A percentile compares a stretch with the other conserved stretches of the same genome.
Evolutionary conservation across 208 protist species (phyloP).

Genomic region (Trypanosoma congolense): DNA sequence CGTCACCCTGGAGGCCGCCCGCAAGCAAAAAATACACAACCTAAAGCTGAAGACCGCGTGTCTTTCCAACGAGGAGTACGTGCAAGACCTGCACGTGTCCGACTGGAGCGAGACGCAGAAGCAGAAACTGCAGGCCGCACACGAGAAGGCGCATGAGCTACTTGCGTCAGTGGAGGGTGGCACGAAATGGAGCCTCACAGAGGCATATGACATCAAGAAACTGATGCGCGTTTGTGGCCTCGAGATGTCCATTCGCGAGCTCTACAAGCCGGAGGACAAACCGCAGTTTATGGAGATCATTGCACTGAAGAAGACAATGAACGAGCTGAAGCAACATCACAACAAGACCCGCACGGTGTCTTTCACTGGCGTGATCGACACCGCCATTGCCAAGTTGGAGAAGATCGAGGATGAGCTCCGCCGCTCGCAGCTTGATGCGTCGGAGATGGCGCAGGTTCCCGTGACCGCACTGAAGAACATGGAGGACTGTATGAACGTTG

Average conservation of each 20-base stretch:
- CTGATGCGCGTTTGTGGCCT: slow-evolving; percentile 7
- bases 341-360: slow-evolving; percentile 9
- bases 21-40: slow-evolving; percentile 9
- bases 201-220: slow-evolving; percentile 8
- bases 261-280: slow-evolving; percentile 8
- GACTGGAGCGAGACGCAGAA: slow-evolving; percentile 6
- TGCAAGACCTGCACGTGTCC: slow-evolving; percentile 6
- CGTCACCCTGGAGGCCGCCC: slow-evolving; percentile 7
- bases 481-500: slow-evolving; percentile 3
- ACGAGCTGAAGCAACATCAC: slow-evolving; percentile 8
- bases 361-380: slow-evolving; percentile 8
- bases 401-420: slow-evolving; percentile 8
- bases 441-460: slow-evolving; percentile 5
- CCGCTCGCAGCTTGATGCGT: slow-evolving; percentile 2
- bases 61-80: slow-evolving; percentile 8
- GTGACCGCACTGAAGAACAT: slow-evolving; percentile 5
- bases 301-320: slow-evolving; percentile 8
- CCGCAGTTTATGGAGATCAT: slow-evolving; percentile 11
- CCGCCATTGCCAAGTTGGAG: slow-evolving; percentile 6
- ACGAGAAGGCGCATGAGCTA: slow-evolving; percentile 60
- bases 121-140: slow-evolving; percentile 19
- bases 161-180: slow-evolving; percentile 47
- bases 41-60: slow-evolving; percentile 7
- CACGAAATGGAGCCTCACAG: slow-evolving; percentile 60
- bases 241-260: slow-evolving; percentile 5